A percentile compares a stretch with the other conserved stretches of the same genome.
Conservation (phyloP, 176 grass and related monocot genomes). For the maize (Zea mays) region Zm-B73-REFERENCE-NAM-5.0 NC_050096.1:51364501-51365000, state of each 20-base stretch:
- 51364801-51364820: neutral
- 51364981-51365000: too few species aligned
- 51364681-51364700: too few species aligned
- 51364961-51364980: neutral
- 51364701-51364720: too few species aligned
- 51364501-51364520: neutral
- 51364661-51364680: too few species aligned
- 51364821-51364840: neutral
- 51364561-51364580: neutral
- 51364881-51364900: too few species aligned
- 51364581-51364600: neutral
- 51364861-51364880: too few species aligned
- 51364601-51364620: neutral
- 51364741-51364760: neutral
- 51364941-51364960: neutral
- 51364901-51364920: neutral
- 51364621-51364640: too few species aligned
- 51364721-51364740: too few species aligned
- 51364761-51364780: neutral
- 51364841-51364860: too few species aligned
- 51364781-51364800: neutral
- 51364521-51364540: neutral
- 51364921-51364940: neutral
- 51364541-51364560: neutral
- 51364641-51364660: too few species aligned